Base-by-base conservation (phyloP, 73 alveolate species). In the Effrenium voratum region DNA sequence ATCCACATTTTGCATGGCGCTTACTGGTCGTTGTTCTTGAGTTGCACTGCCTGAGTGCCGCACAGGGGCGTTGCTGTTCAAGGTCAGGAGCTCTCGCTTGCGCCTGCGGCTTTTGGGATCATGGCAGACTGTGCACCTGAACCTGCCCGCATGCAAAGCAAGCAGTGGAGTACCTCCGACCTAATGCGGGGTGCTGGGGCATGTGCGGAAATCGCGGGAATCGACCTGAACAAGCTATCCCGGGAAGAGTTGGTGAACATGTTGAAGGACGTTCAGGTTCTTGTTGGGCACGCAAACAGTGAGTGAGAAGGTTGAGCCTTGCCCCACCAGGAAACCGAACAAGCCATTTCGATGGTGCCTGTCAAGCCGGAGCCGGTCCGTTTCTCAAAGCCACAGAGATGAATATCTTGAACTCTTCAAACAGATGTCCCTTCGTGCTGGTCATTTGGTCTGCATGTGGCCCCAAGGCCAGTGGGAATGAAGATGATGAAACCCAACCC, bases 81-180 rank as follows among this genome's bases (percentile, higher is more conserved):
- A 2, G 5, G 2, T 32, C 81, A 4, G 36, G 81, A 43, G 36
- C n/a, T 26, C 16, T 75, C 59, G 5, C 34, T 72, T 72, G 50
- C 36, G 50, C 82, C 30, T 5, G 85, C 55, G 85, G 40, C 68
- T 55, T 12, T 12, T 22, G 22, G 68, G 30, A 55, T 55, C 68
- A 55, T 55, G 68, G 12, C 68, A 12, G 12, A 12, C 68, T 15
- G 22, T 12, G 30, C 68, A 15, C 30, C 12, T 55, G 30, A 55
- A 26, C 85, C 85, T 36, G 59, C 16, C 5, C 85, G 36, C 59
- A 75, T 75, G 85, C 26, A 12, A 36, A 75, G 85, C 32, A 50
- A 40, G 85, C 38, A 75, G 36, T 75, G 85, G 85, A 75, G 85
- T 22, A 6, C 38, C 22, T 75, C 85, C 4, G 85, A 75, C 59